Evolutionary conservation across 805 yeast species (phyloP).

Genomic region (Candida vaughaniae): DNA sequence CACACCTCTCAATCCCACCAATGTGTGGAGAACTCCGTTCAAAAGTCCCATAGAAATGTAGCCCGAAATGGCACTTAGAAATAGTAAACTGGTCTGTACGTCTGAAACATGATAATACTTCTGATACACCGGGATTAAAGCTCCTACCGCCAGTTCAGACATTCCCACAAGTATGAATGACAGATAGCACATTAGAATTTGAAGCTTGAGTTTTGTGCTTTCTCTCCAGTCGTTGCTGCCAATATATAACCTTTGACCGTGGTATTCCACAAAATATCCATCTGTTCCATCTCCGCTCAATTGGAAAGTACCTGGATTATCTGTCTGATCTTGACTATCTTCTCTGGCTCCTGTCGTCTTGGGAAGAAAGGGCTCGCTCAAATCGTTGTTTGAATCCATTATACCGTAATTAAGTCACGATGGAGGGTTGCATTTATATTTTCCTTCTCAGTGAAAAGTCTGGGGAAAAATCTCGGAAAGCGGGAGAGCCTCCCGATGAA

Average conservation of each 20-base stretch:
- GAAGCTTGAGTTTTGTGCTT: conserved; percentile 39
- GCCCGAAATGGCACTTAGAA: conserved; percentile 53
- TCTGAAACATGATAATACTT: conserved; percentile 48
- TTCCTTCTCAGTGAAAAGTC: no score
- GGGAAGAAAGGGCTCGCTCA: conserved; percentile 10
- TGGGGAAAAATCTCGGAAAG: no score
- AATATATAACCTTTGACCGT: conserved; percentile 26
- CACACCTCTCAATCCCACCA: conserved; percentile 50
- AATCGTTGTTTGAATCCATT: conserved; percentile 1
- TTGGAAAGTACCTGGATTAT: no score
- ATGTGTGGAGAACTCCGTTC: conserved; percentile 41
- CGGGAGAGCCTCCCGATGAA: no score
- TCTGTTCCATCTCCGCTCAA: conserved; percentile 2
- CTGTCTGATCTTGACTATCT: no score
- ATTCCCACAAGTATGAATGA: conserved; percentile 52
- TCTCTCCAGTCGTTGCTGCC: conserved; percentile 41
- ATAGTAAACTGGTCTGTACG: conserved; percentile 47
- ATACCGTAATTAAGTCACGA: no score
- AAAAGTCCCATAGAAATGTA: conserved; percentile 53
- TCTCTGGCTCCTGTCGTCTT: not conserved
- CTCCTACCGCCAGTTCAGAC: conserved; percentile 61
- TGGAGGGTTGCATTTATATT: no score
- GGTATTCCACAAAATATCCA: conserved; percentile 18
- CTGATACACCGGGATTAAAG: conserved; percentile 54
- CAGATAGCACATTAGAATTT: conserved; percentile 39